Base-by-base conservation (phyloP, 2,329 filamentous ascomycete genomes). In the Orbilia oligospora region DNA sequence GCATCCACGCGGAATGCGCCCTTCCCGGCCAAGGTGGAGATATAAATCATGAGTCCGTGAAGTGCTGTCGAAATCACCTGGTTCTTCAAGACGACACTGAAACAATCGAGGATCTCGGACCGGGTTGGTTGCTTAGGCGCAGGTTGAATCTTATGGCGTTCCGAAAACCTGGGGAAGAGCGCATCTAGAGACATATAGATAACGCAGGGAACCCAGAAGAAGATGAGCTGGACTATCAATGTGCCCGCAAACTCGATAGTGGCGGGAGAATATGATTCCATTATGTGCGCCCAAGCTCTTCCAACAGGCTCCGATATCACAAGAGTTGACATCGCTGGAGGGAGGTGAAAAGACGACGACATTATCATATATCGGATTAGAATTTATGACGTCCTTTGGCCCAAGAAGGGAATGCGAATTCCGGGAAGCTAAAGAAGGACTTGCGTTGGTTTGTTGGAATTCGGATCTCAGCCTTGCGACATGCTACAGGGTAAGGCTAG, bases 141-240 rank as follows among this genome's bases (percentile, higher is more conserved):
- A 0, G 87, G 87, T 79, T 89, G 88, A 72, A 89, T 86, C 81
- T 89, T 89, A 84, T 89, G 88, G 3, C 84, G 84, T 6, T 83
- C 83, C 0, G 87, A 87, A 80, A 88, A 89, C 8, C 81, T 55
- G 0, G 88, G 88, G n/a, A 85, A 83, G 10, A 86, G 10, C 9
- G 76, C 48, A 80, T 87, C 86, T 14, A 89, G 84, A 0, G 81
- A 82, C 24, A 87, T 82, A 80, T 87, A 88, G 63, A 85, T 30
- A 9, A 82, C 80, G 4, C 84, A 86, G 0, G 86, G 86, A 38
- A 86, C 64, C 86, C 86, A 88, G 83, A 86, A 87, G 82, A 85
- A 85, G 75, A 87, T 0, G 18, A 86, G 0, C 61, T 87, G 86
- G 30, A 87, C 77, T 46, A 83, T 16, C 3, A 85, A 73, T 3